These are phyloP conservation scores for Kodamaea alishanica DNA, from an alignment of 1,139 yeast species.

Conservation along the genomic window DNA sequence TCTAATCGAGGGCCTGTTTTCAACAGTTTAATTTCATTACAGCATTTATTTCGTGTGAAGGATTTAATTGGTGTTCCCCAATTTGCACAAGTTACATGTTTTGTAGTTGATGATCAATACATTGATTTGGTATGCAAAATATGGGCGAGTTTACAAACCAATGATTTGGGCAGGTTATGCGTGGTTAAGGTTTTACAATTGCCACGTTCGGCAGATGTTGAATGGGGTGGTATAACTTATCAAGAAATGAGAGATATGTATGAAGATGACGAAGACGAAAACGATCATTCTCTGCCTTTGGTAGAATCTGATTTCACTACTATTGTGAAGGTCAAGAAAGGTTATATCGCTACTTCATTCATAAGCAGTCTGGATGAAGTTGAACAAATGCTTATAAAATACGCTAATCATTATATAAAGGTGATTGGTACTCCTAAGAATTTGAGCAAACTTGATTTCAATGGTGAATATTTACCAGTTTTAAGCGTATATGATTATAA, in stretches of 20 bases:
- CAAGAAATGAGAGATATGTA: slow-evolving; percentile 34
- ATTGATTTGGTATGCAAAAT: slow-evolving; percentile 13
- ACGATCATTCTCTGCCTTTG: slow-evolving; percentile 3
- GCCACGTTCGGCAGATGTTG: slow-evolving; percentile 70
- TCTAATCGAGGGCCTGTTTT: slow-evolving; percentile 17
- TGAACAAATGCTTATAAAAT: slow-evolving; percentile 2
- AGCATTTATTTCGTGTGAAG: slow-evolving; percentile 68
- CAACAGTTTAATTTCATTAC: slow-evolving; percentile 57
- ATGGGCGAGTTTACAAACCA: slow-evolving; percentile 10
- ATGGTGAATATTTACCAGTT: slow-evolving; percentile 30
- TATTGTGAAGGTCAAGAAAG: slow-evolving; percentile 7
- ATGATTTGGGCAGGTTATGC: slow-evolving; percentile 30
- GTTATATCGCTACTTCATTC: slow-evolving; percentile 13
- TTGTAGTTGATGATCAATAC: slow-evolving; percentile 39
- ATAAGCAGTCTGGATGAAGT: slow-evolving; percentile 17
- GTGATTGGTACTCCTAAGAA: slow-evolving; percentile 9
- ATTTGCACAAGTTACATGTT: slow-evolving; percentile 53
- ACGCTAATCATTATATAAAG: slow-evolving; percentile 12
- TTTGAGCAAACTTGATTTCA: slow-evolving; percentile 1
- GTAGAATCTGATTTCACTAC: slow-evolving; percentile 1
- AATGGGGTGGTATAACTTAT: slow-evolving; percentile 69
- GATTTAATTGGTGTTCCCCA: slow-evolving; percentile 45
- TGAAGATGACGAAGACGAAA: slow-evolving; percentile 41
- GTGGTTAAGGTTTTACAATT: slow-evolving; percentile 58
- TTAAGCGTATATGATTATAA: slow-evolving; percentile 17